A percentile compares a stretch with the other conserved stretches of the same genome.
Conservation (phyloP, 257 asterid species). For the Solanum sitiens region DNA sequence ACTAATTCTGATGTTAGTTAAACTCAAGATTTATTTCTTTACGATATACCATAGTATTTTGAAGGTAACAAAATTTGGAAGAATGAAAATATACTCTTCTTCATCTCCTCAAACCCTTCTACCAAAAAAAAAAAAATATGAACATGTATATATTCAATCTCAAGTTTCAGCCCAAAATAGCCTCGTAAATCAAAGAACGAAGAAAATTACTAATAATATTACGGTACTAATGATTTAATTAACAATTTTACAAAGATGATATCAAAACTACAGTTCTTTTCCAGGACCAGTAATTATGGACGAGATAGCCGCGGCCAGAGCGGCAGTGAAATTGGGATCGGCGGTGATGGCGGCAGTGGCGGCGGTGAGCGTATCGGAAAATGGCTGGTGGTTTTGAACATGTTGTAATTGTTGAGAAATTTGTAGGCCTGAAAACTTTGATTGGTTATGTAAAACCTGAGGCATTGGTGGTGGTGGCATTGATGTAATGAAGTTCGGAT, state of each 20-base stretch:
- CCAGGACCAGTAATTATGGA: slow-evolving; percentile 45
- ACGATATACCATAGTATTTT: not conserved
- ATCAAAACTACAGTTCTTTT: not conserved
- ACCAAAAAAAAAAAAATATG: not conserved
- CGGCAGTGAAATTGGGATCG: slow-evolving; percentile 59
- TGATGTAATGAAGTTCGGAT: slow-evolving; percentile 2
- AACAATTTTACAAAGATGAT: not conserved
- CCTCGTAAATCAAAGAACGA: not conserved
- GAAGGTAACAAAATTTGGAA: not conserved
- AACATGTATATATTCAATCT: not conserved
- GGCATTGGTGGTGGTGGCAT: slow-evolving; percentile 10
- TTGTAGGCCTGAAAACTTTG: slow-evolving; percentile 65
- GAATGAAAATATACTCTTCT: not conserved
- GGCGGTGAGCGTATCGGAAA: slow-evolving; percentile 41
- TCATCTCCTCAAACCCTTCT: not conserved
- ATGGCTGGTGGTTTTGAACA: slow-evolving; percentile 2
- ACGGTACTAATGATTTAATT: not conserved
- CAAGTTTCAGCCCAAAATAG: not conserved
- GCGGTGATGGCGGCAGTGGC: slow-evolving; percentile 51
- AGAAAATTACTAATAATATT: not conserved
- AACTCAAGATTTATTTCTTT: not conserved
- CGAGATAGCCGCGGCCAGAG: slow-evolving; percentile 57
- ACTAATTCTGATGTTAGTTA: not conserved
- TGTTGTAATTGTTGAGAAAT: slow-evolving; percentile 16
- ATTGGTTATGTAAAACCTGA: slow-evolving; percentile 43